Evolutionary conservation across 805 yeast genomes (phyloP).

Genomic region (Candida hungchunana): DNA sequence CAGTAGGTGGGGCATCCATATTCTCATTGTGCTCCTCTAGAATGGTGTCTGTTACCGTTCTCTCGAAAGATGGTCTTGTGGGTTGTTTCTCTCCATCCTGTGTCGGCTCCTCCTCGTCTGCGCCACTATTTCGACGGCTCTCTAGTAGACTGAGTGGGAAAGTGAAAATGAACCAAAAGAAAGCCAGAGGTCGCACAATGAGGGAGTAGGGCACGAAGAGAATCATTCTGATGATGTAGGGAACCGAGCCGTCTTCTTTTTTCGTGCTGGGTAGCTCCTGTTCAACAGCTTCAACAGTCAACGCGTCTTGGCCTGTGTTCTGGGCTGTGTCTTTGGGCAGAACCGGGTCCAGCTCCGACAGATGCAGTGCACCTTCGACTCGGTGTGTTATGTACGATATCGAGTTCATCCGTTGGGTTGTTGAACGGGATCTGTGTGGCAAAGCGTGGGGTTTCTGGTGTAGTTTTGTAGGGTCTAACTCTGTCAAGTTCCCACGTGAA

Average conservation of each 20-base stretch:
- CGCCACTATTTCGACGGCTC: constrained; percentile 2
- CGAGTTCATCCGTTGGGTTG: constrained; percentile 22
- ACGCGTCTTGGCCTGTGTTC: constrained; percentile 2
- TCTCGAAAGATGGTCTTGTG: constrained; percentile 2
- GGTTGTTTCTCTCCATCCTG: not conserved
- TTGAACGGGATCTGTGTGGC: not conserved
- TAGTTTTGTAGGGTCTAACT: not conserved
- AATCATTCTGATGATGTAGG: constrained; percentile 25
- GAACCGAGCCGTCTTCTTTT: constrained; percentile 16
- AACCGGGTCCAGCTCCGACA: constrained; percentile 8
- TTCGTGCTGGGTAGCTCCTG: not conserved
- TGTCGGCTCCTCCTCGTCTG: constrained; percentile 2
- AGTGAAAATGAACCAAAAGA: constrained; percentile 47
- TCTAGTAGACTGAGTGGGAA: constrained; percentile 51
- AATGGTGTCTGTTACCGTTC: constrained; percentile 11
- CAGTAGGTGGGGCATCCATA: constrained; percentile 8
- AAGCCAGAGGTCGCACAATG: constrained; percentile 47
- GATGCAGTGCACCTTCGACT: constrained; percentile 23
- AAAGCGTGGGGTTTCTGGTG: not conserved
- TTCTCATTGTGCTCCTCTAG: constrained; percentile 26
- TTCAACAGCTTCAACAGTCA: too few species aligned
- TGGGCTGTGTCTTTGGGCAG: constrained; percentile 9
- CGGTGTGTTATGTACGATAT: constrained; percentile 25
- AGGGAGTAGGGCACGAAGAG: constrained; percentile 47
- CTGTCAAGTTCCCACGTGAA: too few species aligned